Conservation (phyloP, 805 yeast species). For the Yarrowia sp. region DNA sequence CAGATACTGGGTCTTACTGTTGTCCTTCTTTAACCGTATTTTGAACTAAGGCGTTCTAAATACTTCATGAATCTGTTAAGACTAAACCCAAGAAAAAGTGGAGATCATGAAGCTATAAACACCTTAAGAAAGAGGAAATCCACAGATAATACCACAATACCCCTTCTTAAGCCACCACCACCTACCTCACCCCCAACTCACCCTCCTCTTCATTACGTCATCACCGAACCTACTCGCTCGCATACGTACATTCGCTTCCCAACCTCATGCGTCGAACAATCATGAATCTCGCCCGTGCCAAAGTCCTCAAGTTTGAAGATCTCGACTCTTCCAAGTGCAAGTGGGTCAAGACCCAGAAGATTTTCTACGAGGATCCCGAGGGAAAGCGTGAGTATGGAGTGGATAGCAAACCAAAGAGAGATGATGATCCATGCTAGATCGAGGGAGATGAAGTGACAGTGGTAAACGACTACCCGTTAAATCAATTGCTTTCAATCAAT, state of each 20-base stretch:
- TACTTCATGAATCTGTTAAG: no score
- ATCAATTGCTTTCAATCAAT: neutral
- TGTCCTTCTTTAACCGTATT: no score
- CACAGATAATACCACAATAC: neutral
- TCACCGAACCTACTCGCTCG: neutral
- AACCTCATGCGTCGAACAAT: constrained; percentile 21
- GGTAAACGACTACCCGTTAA: no score
- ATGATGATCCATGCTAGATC: no score
- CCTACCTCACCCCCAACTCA: no score
- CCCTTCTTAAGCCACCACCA: neutral
- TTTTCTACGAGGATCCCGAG: constrained; percentile 68
- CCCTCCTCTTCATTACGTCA: neutral
- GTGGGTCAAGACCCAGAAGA: constrained; percentile 67
- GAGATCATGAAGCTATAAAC: no score
- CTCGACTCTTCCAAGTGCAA: constrained; percentile 47
- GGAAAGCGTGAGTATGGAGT: constrained; percentile 44
- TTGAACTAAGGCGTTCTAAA: no score
- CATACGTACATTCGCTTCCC: neutral
- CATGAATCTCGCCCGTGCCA: constrained; percentile 35
- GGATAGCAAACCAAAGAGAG: neutral
- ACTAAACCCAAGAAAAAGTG: no score
- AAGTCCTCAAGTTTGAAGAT: constrained; percentile 33
- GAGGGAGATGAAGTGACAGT: no score
- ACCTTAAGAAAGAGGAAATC: no score
- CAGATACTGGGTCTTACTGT: no score